Base-by-base conservation (phyloP, 768 basidiomycete species). In the Boletellus emodensis region DNA sequence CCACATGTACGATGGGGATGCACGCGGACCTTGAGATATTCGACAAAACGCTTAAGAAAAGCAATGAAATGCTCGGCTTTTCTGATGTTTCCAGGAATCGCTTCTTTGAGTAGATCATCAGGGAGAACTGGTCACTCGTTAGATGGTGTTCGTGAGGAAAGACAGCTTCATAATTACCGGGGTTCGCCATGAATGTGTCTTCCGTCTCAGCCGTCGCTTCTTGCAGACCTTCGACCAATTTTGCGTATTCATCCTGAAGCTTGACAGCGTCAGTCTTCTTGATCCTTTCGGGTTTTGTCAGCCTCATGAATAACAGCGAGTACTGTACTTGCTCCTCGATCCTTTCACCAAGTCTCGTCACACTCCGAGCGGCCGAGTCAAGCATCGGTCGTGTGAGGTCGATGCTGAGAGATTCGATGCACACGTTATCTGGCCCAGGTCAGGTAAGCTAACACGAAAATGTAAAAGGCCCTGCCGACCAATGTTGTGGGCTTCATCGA, bases 41-140 rank as follows among this genome's bases (percentile, higher is more conserved):
- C 96, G 22, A 99, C 93, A 63, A 99, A 96, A 46, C 96, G 84
- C 69, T 95, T 97, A 54, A 99, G 71, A 72, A 99, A 99, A 0
- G 96, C 95, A 14, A 97, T 92, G 61, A 99, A 99, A 71, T 99
- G 96, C 64, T 99, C 96, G 0, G 96, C 96, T 68, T 98, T 96
- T 40, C 96, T 80, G 52, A 99, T 99, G 61, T 99, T 99, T 11
- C 96, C 96, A 30, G 96, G 96, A 43, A 99, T 80, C 6, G 96
- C 95, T 71, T 99, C 96, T 46, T 85, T 87, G 41, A 99, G 75
- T 41, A 99, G 80, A 66, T 99, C 96, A 51, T 94, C 92, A 18
- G 96, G 95, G 2, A 99, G 75, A 28, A 91, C 93, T 93, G 54
- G 10, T n/a, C 48, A 44, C 14, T 32, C 17, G 48, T 52, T 33